Conservation (phyloP, 495 filamentous ascomycete species). For the Tuber magnatum region DNA sequence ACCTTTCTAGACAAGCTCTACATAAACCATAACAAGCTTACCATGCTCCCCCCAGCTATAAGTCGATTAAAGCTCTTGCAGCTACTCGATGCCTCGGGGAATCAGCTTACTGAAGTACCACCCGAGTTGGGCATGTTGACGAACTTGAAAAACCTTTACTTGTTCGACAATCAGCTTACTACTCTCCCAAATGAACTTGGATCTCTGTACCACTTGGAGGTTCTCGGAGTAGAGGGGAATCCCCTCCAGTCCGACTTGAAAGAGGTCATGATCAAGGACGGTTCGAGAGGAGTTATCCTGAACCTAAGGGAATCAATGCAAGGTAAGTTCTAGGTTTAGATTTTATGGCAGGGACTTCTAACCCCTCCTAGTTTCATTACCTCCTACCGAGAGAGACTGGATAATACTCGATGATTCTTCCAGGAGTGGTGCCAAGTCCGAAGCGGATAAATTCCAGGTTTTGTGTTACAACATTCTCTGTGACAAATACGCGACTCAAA, state of each 20-base stretch:
- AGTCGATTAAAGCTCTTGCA: conserved; percentile 70
- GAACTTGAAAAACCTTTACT: conserved; percentile 65
- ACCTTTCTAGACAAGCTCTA: conserved; percentile 81
- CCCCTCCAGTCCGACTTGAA: conserved; percentile 66
- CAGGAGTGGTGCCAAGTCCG: conserved; percentile 31
- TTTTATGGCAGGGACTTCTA: conserved; percentile 29
- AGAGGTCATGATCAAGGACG: conserved; percentile 70
- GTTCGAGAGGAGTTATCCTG: conserved; percentile 75
- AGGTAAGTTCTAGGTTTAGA: conserved; percentile 52
- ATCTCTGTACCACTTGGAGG: conserved; percentile 74
- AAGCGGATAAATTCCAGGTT: conserved; percentile 54
- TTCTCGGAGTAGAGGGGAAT: conserved; percentile 88
- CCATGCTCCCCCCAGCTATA: conserved; percentile 64
- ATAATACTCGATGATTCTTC: conserved; percentile 55
- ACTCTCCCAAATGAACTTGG: conserved; percentile 80
- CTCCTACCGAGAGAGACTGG: conserved; percentile 68
- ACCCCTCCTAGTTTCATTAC: conserved; percentile 53
- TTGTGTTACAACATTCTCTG: conserved; percentile 92
- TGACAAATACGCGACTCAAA: conserved; percentile 76
- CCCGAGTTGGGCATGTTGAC: conserved; percentile 94
- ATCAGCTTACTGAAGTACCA: conserved; percentile 73
- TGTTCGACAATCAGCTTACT: conserved; percentile 83
- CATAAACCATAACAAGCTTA: conserved; percentile 82
- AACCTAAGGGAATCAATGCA: conserved; percentile 73
- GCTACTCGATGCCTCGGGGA: conserved; percentile 79